A percentile compares a stretch with the other conserved stretches of the same genome.
phyloP scores from a whole-genome alignment of 139 green algal genomes.

The Edaphochlamys debaryana region DNA sequence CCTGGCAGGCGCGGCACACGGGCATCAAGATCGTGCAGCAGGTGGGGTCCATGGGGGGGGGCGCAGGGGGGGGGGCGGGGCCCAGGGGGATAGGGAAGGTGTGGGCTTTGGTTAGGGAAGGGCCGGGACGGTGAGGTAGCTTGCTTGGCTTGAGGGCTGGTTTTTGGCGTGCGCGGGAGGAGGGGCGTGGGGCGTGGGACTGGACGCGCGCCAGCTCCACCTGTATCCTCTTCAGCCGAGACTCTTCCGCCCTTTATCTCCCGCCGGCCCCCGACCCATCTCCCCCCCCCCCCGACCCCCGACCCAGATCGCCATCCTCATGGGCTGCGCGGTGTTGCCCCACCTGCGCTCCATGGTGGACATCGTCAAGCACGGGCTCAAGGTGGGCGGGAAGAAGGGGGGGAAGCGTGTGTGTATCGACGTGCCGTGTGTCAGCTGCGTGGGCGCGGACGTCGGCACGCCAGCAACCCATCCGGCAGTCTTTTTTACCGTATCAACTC shows the following conservation, averaged over 20 bases:
- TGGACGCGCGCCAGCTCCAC: constrained; percentile 77
- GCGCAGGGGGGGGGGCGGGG: constrained; percentile 37
- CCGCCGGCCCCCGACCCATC: no score
- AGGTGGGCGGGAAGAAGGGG: constrained; percentile 42
- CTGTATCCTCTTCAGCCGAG: no score
- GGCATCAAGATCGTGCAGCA: constrained; percentile 99
- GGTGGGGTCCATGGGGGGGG: neutral
- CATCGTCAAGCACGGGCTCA: constrained; percentile 95
- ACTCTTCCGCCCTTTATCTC: no score
- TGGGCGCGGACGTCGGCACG: no score
- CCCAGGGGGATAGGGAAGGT: neutral
- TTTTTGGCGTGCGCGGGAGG: neutral
- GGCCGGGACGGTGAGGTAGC: no score
- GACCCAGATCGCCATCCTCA: constrained; percentile 95
- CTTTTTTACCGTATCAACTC: no score
- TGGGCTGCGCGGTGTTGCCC: constrained; percentile 97
- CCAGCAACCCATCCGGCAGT: no score
- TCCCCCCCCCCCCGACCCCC: constrained; percentile 68
- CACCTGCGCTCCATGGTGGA: constrained; percentile 96
- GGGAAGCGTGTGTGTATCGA: neutral
- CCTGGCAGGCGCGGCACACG: constrained; percentile 96
- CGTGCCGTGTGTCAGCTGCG: neutral
- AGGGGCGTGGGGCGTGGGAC: neutral
- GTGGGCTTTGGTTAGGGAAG: neutral
- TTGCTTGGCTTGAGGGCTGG: no score